Evolutionary conservation across 179 eudicot genomes (phyloP).

Genomic region (Heliamphora pulchella): DNA sequence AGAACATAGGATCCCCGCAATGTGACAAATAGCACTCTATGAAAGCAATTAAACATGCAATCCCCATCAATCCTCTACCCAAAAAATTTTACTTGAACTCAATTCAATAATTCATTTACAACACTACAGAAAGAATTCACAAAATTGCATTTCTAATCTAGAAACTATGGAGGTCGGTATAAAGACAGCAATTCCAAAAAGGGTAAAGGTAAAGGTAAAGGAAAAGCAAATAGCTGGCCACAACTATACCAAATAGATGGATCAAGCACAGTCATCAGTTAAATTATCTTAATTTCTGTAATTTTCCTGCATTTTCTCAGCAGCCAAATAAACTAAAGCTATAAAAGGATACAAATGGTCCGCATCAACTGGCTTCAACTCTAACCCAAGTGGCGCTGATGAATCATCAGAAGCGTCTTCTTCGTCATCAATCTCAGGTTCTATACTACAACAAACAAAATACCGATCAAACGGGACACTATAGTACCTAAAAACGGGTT

Average conservation of each 20-base stretch:
- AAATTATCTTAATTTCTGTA: not conserved
- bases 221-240: not conserved
- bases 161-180: not conserved
- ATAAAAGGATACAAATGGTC: constrained; percentile 62
- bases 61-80: not conserved
- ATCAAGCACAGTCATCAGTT: not conserved
- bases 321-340: not conserved
- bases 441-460: constrained; percentile 17
- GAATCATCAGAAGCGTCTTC: constrained; percentile 31
- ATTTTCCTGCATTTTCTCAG: not conserved
- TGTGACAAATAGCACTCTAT: not conserved
- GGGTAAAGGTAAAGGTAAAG: not conserved
- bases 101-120: not conserved
- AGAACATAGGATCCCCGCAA: constrained; percentile 15
- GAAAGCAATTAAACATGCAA: not conserved
- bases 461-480: not conserved
- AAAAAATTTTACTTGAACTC: not conserved
- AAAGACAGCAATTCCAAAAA: not conserved
- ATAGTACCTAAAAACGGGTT: not conserved
- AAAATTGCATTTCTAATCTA: not conserved
- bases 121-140: not conserved
- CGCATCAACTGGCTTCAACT: constrained; percentile 28
- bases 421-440: constrained; percentile 41
- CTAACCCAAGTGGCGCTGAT: constrained; percentile 7
- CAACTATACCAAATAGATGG: not conserved